Evolutionary conservation across 2,329 filamentous ascomycete genomes (phyloP).

Genomic region (Monosporascus sp.): DNA sequence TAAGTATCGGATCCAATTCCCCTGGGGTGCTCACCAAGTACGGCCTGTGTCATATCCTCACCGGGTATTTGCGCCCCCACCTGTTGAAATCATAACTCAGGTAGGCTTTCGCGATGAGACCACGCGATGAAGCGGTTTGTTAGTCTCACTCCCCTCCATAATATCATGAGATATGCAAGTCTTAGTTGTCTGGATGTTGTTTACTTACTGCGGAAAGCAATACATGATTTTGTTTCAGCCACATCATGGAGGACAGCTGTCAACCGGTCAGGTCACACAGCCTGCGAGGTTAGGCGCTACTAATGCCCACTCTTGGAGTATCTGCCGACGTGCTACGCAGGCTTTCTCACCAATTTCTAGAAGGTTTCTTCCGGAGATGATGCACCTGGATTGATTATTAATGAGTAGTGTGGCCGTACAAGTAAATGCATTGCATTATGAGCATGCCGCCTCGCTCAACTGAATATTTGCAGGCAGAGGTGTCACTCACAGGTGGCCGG

Average conservation of each 20-base stretch:
- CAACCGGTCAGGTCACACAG: conserved; percentile 13
- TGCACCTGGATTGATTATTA: conserved; percentile 8
- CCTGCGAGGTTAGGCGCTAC: conserved; percentile 4
- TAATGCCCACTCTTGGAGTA: conserved; percentile 13
- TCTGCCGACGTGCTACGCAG: conserved; percentile 15
- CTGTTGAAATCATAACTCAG: conserved; percentile 5
- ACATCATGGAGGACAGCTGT: conserved; percentile 14
- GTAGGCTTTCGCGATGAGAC: conserved; percentile 8
- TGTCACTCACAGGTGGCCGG: conserved; percentile 17
- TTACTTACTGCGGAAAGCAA: conserved; percentile 13
- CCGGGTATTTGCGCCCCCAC: neutral
- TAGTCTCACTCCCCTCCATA: conserved; percentile 21
- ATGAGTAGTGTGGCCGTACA: conserved; percentile 1
- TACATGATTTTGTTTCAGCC: conserved; percentile 17
- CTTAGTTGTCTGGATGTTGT: conserved; percentile 7
- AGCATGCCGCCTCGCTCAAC: conserved; percentile 19
- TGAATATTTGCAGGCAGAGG: conserved; percentile 22
- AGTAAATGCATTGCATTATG: conserved; percentile 6
- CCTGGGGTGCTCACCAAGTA: neutral
- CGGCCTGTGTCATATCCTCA: neutral
- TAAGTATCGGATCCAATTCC: neutral
- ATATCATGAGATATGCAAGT: conserved; percentile 14
- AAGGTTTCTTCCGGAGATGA: conserved; percentile 3
- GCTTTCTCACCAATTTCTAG: conserved; percentile 3
- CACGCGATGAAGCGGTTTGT: conserved; percentile 7